Base-by-base conservation (phyloP, 1,284 basidiomycete species). In the Ceratobasidium sp. region DNA sequence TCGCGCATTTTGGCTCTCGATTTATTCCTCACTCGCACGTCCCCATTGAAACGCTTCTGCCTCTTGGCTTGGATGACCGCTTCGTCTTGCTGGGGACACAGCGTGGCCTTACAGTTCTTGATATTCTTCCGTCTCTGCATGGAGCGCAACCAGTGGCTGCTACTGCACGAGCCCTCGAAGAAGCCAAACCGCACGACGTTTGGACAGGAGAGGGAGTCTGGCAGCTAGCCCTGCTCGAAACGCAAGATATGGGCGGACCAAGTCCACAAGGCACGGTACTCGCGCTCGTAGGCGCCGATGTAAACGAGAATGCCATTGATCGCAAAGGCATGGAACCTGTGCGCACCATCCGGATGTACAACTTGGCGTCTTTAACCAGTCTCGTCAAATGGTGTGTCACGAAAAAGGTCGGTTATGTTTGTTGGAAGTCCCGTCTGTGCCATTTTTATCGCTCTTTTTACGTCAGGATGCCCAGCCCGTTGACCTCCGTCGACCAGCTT, bases 191-290 rank as follows among this genome's bases (percentile, higher is more conserved):
- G 50, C 86, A 88, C 78, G 84, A 87, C 41, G 88, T 95, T 38
- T 95, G 93, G 93, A 85, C 86, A 57, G 93, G 94, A 75, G 94
- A 94, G 85, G 89, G 90, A 66, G 90, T 95, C 12, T 89, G 88
- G 83, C 93, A 95, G 82, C 89, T 95, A 88, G 88, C 90, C 0
- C 83, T 94, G 46, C 86, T 95, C 3, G 94, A 95, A 83, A 79
- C 90, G 41, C 91, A 92, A 80, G 88, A 89, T 74, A 87, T 85
- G 3, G 88, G 88, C 12, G 89, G 90, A 79, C 88, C 88, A 18
- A 88, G 87, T 0, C 90, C 90, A 0, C 90, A 92, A 81, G 93
- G 93, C 20, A 93, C 95, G 23, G 89, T 94, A 33, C 87, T 95
- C 12, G 89, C 89, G 6, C 87, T 95, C 27, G 90, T 94, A 14